Base-by-base conservation (phyloP, 2,329 filamentous ascomycete species). In the Aureobasidium subglaciale region DNA sequence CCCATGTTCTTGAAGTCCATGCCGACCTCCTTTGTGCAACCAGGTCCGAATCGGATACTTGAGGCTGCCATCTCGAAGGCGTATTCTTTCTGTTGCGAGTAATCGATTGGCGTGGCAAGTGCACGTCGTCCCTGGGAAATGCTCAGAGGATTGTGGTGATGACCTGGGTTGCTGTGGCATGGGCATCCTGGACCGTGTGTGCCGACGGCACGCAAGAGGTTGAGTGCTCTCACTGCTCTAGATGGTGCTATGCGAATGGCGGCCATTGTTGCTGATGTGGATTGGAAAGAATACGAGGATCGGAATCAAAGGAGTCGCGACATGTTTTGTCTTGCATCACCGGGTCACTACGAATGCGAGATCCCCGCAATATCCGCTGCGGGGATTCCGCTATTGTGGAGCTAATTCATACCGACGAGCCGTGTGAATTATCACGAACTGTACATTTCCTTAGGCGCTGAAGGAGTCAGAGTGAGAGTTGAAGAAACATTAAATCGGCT, bases 1-100 rank as follows among this genome's bases (percentile, higher is more conserved):
- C 88, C 87, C 78, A 99, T 80, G 68, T 99, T 97, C 73, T 84
- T 86, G 63, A 97, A 85, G 72, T 99, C 93, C 93, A 97, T 97
- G 61, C 93, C 93, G 18, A 99, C 90, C 72, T 99, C 93, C 71
- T 90, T 89, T 22, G 93, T 99, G 56, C 87, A 88, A 5, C 93
- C 93, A 0, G 90, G 89, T 0, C 93, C 93, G 65, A 97, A 99
- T 11, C 93, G 84, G 66, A 99, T 96, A 25, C 87, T 89, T 1
- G 89, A 95, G 1, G 93, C 90, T 0, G 93, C 93, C 92, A 99
- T 95, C 71, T 99, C 93, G 68, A 99, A 99, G 13, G 93, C 93
- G 74, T 99, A 99, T 70, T 99, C 93, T 70, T 95, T 96, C 66
- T 90, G 82, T 61, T 84, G 81, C 2, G 81, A 79, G 8, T 79